Base-by-base conservation (phyloP, 2,329 filamentous ascomycete genomes). In the Colletotrichum sp. region DNA sequence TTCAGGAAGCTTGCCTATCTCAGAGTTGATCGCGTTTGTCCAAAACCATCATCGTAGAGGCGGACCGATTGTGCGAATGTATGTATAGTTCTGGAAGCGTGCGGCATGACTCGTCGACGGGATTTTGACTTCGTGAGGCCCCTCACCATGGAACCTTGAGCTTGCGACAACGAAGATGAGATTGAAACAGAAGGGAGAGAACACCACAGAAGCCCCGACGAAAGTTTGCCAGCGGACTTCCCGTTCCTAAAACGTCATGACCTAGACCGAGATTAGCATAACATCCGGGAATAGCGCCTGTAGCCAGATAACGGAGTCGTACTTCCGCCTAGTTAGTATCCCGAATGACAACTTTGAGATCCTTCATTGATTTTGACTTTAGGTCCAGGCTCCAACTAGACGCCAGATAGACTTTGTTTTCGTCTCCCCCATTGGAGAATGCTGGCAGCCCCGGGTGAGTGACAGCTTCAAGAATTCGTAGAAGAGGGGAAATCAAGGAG, bases 31-130 rank as follows among this genome's bases (percentile, higher is more conserved):
- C 44, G 10, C n/a, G n/a, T 21, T 21, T 49, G 10, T 52, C 12
- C 1, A 13, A 3, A 21, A 4, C n/a, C 44, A 0, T 18, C n/a
- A 13, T 21, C n/a, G n/a, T 0, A 7, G 44, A 24, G n/a, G 6
- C 6, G n/a, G 12, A 21, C 6, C 4, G n/a, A 7, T 24, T 21
- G 44, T 52, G n/a, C n/a, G 10, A 52, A 21, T 52, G 44, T 52
- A 21, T 52, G n/a, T 52, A 52, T 52, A 52, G 10, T 52, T 52
- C 44, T 12, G n/a, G 44, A 52, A 52, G n/a, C n/a, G n/a, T n/a
- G n/a, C n/a, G 4, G n/a, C n/a, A 52, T 52, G 44, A 52, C 44
- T 52, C 44, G 44, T 52, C 10, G n/a, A 3, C 10, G n/a, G 12
- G 10, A 52, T 21, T 52, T 52, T 52, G 44, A 52, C 44, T 52